These are phyloP conservation scores for Sugiyamaella boreocaroliniensis DNA, from an alignment of 805 yeast genomes.

Conservation along the genomic window DNA sequence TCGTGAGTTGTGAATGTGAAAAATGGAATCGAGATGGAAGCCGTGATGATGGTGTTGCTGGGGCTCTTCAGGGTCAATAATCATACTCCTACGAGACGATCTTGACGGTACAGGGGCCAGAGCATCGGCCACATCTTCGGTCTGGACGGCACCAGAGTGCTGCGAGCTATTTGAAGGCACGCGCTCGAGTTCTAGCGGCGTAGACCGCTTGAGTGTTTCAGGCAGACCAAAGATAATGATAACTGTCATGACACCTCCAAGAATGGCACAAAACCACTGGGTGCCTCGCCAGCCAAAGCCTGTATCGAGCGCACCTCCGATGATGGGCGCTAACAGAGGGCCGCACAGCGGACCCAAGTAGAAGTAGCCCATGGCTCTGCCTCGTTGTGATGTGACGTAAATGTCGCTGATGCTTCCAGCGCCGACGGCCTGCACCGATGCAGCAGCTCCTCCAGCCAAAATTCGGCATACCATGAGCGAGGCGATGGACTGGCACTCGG, in stretches of 20 bases:
- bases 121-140: constrained; percentile 4
- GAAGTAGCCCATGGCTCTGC: constrained; percentile 70
- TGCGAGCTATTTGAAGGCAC: constrained; percentile 2
- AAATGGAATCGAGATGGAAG: neutral
- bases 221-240: constrained; percentile 57
- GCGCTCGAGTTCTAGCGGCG: constrained; percentile 31
- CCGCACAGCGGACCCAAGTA: constrained; percentile 79
- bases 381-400: constrained; percentile 60
- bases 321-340: constrained; percentile 71
- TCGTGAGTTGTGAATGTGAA: neutral
- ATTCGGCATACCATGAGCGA: constrained; percentile 64
- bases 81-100: neutral
- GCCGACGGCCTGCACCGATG: constrained; percentile 82
- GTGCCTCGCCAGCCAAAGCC: constrained; percentile 86
- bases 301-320: constrained; percentile 67
- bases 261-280: constrained; percentile 72
- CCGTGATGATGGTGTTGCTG: neutral
- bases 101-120: constrained; percentile 1
- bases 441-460: constrained; percentile 72
- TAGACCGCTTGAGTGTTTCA: constrained; percentile 56
- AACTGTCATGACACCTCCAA: constrained; percentile 49
- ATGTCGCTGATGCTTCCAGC: constrained; percentile 83
- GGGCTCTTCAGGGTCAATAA: neutral
- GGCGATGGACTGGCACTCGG: constrained; percentile 54
- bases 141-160: neutral